These are phyloP conservation scores for Bipolaris gigantea DNA, from an alignment of 2,329 filamentous ascomycete species.

Conservation along the genomic window DNA sequence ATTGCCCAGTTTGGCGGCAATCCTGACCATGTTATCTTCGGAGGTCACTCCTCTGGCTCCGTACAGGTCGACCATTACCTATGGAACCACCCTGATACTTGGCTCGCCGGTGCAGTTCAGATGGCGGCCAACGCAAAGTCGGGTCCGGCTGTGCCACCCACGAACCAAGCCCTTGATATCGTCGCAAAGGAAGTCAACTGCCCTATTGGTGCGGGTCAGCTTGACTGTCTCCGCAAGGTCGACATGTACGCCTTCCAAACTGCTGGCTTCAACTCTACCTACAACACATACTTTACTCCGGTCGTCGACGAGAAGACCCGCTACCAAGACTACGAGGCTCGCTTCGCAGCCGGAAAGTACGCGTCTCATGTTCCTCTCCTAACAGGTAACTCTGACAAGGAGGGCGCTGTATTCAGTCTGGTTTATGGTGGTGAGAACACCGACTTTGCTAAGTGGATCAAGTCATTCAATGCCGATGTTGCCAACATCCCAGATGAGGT, in stretches of 20 bases:
- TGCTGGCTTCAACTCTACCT: constrained; percentile 27
- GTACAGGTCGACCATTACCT: constrained; percentile 32
- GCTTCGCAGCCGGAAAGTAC: constrained; percentile 30
- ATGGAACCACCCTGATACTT: constrained; percentile 29
- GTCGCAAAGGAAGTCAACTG: constrained; percentile 30
- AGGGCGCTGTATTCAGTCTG: constrained; percentile 30
- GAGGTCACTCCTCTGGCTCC: constrained; percentile 40
- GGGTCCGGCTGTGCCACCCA: constrained; percentile 25
- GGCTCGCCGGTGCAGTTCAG: constrained; percentile 25
- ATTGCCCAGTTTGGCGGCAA: constrained; percentile 47
- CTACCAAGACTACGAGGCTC: constrained; percentile 24
- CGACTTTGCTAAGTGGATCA: constrained; percentile 50
- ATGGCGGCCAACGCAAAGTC: constrained; percentile 33
- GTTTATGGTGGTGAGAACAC: constrained; percentile 32
- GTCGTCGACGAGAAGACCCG: constrained; percentile 28
- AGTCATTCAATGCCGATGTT: constrained; percentile 49
- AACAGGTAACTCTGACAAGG: constrained; percentile 32
- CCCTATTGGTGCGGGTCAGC: constrained; percentile 21
- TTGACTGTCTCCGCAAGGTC: constrained; percentile 26
- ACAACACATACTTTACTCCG: constrained; percentile 31
- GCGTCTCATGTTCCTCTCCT: constrained; percentile 31
- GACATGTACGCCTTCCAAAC: constrained; percentile 30
- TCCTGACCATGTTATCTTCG: constrained; percentile 49
- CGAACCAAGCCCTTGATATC: constrained; percentile 26
- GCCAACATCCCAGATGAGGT: constrained; percentile 43